Evolutionary conservation across 305 asterid genomes (phyloP), one percentile per base, ranked within the genome.

Genomic region (Fraxinus nigra): DNA sequence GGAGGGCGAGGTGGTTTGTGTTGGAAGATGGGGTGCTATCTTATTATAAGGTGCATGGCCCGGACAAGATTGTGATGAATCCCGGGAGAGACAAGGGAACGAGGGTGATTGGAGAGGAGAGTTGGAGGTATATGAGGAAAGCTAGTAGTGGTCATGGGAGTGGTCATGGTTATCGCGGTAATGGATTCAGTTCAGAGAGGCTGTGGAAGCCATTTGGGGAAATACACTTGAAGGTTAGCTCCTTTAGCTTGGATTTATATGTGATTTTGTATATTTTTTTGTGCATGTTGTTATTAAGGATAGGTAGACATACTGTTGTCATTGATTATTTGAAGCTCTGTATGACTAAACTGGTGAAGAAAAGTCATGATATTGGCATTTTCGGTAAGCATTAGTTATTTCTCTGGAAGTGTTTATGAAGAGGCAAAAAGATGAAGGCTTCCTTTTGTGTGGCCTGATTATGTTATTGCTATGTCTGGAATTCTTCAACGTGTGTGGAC

Each of bases 1-100:
- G 99, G 99, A 92, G 94, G 67, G 98, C 93, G 74, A 89, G 99
- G 85, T 96, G 98, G 99, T 96, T 96, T 78, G 93, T 91, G 85
- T 83, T 96, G 90, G 98, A 96, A 84, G 99, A 96, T 87, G 99
- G 99, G 51, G 99, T 96, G 84, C 84, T 96, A 77, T 92, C 98
- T 26, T 96, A 96, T 86, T 96, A 93, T 81, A 96, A 96, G 83
- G 97, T 94, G 74, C 99, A 91, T 86, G 99, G 98, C 2, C 99
- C 99, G 63, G 94, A 94, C 88, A 94, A 92, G 89, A 93, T 96
- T 82, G 89, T 82, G 38, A 86, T 93, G 85, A 87, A 87, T 80
- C 88, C 92, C 7, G 87, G 84, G 10, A 89, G 86, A 81, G 98
- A 96, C 83, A 93, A 94, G 80, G 97, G 97, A 26, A 83, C 89